Percentiles rank a stretch among this genome's conserved stretches.
These are phyloP conservation scores for Phytopythium montanum DNA, from an alignment of 352 stramenopile genomes.

Conservation along the genomic window DNA sequence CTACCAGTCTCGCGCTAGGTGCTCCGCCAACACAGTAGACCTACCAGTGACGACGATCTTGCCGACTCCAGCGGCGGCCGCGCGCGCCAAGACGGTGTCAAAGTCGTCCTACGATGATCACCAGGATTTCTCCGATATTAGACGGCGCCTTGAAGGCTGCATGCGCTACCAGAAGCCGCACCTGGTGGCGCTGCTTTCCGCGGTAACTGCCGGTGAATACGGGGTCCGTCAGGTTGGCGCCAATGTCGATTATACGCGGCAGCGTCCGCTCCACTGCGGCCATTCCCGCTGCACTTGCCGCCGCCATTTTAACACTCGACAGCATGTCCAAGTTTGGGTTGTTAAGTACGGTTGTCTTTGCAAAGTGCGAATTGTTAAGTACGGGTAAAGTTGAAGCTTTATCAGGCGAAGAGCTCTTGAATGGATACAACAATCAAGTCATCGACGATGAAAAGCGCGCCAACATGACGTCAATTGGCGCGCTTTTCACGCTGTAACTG, in stretches of 20 bases:
- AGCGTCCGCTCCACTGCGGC: not conserved
- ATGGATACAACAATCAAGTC: not conserved
- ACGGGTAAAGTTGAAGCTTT: slow-evolving; percentile 8
- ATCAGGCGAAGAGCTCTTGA: not conserved
- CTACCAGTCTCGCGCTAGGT: not conserved
- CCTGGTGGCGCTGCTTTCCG: slow-evolving; percentile 85
- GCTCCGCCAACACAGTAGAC: not conserved
- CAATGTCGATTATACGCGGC: slow-evolving; percentile 88
- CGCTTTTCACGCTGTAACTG: not conserved
- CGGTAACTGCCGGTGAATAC: slow-evolving; percentile 91
- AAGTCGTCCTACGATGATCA: slow-evolving; percentile 13
- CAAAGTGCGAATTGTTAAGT: slow-evolving; percentile 11
- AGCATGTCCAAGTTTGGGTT: not conserved
- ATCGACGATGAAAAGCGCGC: not conserved
- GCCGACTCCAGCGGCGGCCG: slow-evolving; percentile 77
- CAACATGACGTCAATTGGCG: not conserved
- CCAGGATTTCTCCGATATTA: no score
- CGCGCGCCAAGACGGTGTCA: slow-evolving; percentile 74
- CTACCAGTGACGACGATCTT: slow-evolving; percentile 91
- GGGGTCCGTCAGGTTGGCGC: slow-evolving; percentile 92
- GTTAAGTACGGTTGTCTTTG: slow-evolving; percentile 13
- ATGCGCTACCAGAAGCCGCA: slow-evolving; percentile 10
- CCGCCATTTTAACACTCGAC: not conserved
- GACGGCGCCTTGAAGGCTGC: no score
- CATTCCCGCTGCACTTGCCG: slow-evolving; percentile 16